Evolutionary conservation across 768 basidiomycete species (phyloP), one percentile per base, ranked within the genome.

Genomic region (Tulasnella sp.): DNA sequence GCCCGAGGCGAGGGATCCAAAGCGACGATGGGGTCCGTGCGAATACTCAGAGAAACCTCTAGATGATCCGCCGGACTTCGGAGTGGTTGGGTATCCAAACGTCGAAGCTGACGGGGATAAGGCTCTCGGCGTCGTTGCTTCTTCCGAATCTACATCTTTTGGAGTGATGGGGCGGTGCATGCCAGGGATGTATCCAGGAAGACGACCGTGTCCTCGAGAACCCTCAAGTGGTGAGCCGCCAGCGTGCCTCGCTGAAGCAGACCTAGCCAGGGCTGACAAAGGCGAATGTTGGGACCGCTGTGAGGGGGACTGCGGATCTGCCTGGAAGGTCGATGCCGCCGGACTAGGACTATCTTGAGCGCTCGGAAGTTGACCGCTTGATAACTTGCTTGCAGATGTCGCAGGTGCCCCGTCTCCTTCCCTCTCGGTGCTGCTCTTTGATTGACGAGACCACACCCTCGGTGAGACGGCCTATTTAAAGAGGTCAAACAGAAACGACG

Each of bases 141-240:
- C 93, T 78, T 95, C 94, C 41, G 89, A 84, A 74, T 95, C 95
- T 79, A 87, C 83, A 82, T 94, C 93, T 79, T 91, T 92, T n/a
- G 95, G 95, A 8, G 95, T 96, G 93, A 96, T 95, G 24, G 95
- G 95, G 60, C 95, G 88, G 31, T 93, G 93, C 95, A 96, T 96
- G 16, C 95, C 95, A 34, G 95, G 95, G 80, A 95, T 91, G 85
- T 96, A 96, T 20, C 95, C 95, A 78, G 95, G 94, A 31, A 94
- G 84, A 58, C 90, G 88, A 41, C 74, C 12, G 34, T 73, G 72
- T 44, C 34, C 46, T 48, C 74, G 28, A 69, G 64, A 6, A 31
- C 24, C 64, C 34, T 28, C 64, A 2, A 28, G 64, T 31, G 64
- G 64, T 22, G 64, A 69, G 7, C 34, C 31, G 12, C 64, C 64